Conservation (phyloP, 495 filamentous ascomycete genomes). For the Daldinia grandis region DNA sequence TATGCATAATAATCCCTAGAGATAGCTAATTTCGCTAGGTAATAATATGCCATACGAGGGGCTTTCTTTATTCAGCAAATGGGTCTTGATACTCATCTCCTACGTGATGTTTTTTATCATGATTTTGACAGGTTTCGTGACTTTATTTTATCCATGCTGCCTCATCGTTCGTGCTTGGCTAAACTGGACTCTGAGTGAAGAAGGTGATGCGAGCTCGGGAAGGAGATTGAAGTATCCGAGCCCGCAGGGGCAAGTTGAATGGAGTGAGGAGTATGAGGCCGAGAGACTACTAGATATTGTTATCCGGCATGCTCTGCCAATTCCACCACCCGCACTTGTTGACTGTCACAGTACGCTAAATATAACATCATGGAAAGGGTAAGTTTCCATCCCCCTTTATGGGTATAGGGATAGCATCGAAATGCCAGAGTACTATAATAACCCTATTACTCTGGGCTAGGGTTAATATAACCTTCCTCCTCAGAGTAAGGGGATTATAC, state of each 20-base stretch:
- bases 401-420: background rate
- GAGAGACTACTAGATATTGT: background rate
- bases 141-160: background rate
- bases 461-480: background rate
- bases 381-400: background rate
- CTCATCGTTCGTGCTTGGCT: background rate
- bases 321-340: background rate
- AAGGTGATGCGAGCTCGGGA: background rate
- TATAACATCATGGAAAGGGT: too few relatives aligned
- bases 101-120: background rate
- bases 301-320: background rate
- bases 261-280: background rate
- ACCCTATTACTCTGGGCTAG: background rate
- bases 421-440: background rate
- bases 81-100: background rate
- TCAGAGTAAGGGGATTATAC: background rate
- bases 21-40: background rate
- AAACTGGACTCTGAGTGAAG: background rate
- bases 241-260: background rate
- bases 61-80: background rate
- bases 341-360: too few relatives aligned
- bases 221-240: background rate
- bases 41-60: background rate
- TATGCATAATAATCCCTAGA: background rate
- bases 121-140: background rate